Percentiles rank a stretch among this genome's conserved stretches.
phyloP scores from a whole-genome alignment of 805 yeast species.

The Cyberlindnera amylophila region DNA sequence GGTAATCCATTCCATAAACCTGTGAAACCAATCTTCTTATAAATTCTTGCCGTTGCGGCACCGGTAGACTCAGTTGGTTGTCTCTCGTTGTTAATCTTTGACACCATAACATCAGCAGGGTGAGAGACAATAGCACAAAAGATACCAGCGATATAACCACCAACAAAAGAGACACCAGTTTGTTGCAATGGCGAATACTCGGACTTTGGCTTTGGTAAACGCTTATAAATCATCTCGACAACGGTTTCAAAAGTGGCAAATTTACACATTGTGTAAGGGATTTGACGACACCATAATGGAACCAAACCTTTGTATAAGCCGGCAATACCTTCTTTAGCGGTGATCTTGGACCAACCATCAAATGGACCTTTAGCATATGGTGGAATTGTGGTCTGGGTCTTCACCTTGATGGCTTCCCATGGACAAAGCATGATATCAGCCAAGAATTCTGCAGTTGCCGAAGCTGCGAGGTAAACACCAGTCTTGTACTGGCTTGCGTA shows the following conservation, averaged over 20 bases:
- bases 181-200: slow-evolving; percentile 73
- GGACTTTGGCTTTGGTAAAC: slow-evolving; percentile 66
- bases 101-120: slow-evolving; percentile 99
- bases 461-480: slow-evolving; percentile 71
- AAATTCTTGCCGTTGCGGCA: slow-evolving; percentile 68
- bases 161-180: slow-evolving; percentile 91
- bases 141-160: slow-evolving; percentile 97
- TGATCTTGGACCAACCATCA: slow-evolving; percentile 65
- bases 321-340: slow-evolving; percentile 63
- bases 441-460: slow-evolving; percentile 90
- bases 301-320: slow-evolving; percentile 84
- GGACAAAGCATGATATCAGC: slow-evolving; percentile 93
- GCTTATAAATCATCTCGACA: slow-evolving; percentile 72
- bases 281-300: slow-evolving; percentile 94
- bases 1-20: slow-evolving; percentile 96
- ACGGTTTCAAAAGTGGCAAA: slow-evolving; percentile 92
- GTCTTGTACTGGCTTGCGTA: slow-evolving; percentile 63
- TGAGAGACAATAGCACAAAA: slow-evolving; percentile 94
- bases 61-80: slow-evolving; percentile 61
- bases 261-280: slow-evolving; percentile 98
- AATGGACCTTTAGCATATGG: slow-evolving; percentile 65
- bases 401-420: slow-evolving; percentile 91
- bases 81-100: slow-evolving; percentile 78
- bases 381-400: slow-evolving; percentile 89
- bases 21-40: slow-evolving; percentile 78